Conservation (phyloP, 2,329 filamentous ascomycete genomes). For the Aspergillus alliaceus region DNA sequence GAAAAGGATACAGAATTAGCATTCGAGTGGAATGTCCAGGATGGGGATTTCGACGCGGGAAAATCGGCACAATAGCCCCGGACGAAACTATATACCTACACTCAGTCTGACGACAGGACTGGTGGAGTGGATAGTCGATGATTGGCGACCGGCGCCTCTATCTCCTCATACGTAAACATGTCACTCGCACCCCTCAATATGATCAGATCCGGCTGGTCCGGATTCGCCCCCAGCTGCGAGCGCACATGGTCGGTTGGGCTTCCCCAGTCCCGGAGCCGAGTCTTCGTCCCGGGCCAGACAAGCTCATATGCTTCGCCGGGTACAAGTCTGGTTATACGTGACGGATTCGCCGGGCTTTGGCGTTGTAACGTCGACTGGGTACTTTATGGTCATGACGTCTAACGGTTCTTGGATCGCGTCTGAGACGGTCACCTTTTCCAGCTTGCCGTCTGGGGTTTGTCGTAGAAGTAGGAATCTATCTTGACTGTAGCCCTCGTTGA, state of each 20-base stretch:
- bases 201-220: background rate
- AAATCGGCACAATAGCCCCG: background rate
- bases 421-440: background rate
- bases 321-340: no score
- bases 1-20: background rate
- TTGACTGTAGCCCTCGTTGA: background rate
- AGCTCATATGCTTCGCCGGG: background rate
- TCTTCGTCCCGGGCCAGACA: background rate
- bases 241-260: background rate
- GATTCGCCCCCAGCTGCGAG: background rate
- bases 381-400: background rate
- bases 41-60: background rate
- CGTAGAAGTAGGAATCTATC: background rate
- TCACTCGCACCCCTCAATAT: background rate
- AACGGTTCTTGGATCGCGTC: background rate
- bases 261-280: background rate
- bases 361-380: background rate
- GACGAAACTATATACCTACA: background rate
- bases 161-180: background rate
- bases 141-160: background rate
- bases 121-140: background rate
- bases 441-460: background rate
- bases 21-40: background rate
- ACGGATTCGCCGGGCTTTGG: background rate
- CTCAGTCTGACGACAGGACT: background rate